Evolutionary conservation across 1,284 basidiomycete species (phyloP).

Genomic region (Rhodotorula sp.): DNA sequence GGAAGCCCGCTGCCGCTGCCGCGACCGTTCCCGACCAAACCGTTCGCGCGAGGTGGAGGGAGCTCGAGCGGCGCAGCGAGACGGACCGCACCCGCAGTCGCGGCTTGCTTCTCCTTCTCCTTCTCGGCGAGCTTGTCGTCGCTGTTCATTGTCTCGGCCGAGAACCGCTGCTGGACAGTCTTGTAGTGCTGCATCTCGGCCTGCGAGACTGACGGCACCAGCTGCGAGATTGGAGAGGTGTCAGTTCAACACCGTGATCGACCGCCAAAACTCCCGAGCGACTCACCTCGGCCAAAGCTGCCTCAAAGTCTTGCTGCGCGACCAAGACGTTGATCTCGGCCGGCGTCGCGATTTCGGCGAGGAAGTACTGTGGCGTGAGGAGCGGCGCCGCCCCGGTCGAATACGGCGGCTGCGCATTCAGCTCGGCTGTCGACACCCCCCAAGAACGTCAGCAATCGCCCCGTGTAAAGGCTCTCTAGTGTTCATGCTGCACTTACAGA

Average conservation of each 20-base stretch:
- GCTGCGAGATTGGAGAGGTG: conserved; percentile 35
- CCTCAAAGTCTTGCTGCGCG: conserved; percentile 68
- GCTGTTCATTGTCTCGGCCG: conserved; percentile 34
- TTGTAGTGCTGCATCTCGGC: conserved; percentile 86
- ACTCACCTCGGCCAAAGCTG: conserved; percentile 61
- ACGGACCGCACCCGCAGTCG: background rate
- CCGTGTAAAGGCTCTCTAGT: no score
- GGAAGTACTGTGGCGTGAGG: conserved; percentile 87
- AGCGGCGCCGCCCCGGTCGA: conserved; percentile 59
- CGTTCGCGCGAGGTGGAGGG: background rate
- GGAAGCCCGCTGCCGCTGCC: background rate
- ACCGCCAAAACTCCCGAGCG: background rate
- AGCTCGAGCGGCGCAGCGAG: background rate
- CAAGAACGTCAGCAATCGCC: background rate
- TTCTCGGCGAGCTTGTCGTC: conserved; percentile 32
- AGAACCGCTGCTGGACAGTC: conserved; percentile 33
- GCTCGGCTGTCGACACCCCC: conserved; percentile 49
- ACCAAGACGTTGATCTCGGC: conserved; percentile 77
- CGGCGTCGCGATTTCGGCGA: conserved; percentile 74
- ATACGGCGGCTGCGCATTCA: conserved; percentile 56
- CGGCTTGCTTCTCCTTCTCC: conserved; percentile 7
- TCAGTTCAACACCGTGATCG: background rate
- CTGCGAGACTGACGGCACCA: conserved; percentile 83
- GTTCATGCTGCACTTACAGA: conserved; percentile 54
- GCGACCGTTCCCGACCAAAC: background rate